Conservation (phyloP, 371 early-diverging fungal species). For the Mucor lusitanicus region DNA sequence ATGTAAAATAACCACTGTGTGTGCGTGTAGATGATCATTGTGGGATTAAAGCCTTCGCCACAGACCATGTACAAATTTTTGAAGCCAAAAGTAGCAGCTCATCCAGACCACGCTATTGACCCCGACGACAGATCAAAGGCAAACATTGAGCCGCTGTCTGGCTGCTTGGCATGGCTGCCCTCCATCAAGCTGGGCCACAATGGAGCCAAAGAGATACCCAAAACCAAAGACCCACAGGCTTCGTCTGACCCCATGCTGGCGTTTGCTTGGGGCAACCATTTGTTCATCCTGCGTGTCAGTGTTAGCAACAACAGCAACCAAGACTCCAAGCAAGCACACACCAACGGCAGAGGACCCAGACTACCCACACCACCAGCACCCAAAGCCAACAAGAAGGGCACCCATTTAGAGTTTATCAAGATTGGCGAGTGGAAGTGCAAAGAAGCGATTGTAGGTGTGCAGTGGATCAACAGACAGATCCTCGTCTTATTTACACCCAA, state of each 20-base stretch:
- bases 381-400: slow-evolving; percentile 32
- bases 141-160: slow-evolving; percentile 49
- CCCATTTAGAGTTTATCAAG: slow-evolving; percentile 53
- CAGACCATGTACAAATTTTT: slow-evolving; percentile 70
- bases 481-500: slow-evolving; percentile 63
- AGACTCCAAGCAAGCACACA: background rate
- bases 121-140: slow-evolving; percentile 15
- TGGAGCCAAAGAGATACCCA: slow-evolving; percentile 9
- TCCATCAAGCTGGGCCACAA: slow-evolving; percentile 42
- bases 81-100: slow-evolving; percentile 45
- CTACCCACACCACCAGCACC: slow-evolving; percentile 1
- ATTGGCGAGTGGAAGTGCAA: slow-evolving; percentile 63
- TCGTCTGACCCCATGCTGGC: slow-evolving; percentile 61
- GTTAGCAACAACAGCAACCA: slow-evolving; percentile 21
- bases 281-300: slow-evolving; percentile 57
- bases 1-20: background rate
- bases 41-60: slow-evolving; percentile 73
- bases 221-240: slow-evolving; percentile 23
- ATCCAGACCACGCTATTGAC: slow-evolving; percentile 1
- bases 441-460: slow-evolving; percentile 72
- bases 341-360: slow-evolving; percentile 6
- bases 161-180: slow-evolving; percentile 68
- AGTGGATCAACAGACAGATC: slow-evolving; percentile 79
- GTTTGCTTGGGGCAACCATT: slow-evolving; percentile 65
- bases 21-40: slow-evolving; percentile 61